Base-by-base conservation (phyloP, 306 rosid species). In the Vachellia collinsii region DNA sequence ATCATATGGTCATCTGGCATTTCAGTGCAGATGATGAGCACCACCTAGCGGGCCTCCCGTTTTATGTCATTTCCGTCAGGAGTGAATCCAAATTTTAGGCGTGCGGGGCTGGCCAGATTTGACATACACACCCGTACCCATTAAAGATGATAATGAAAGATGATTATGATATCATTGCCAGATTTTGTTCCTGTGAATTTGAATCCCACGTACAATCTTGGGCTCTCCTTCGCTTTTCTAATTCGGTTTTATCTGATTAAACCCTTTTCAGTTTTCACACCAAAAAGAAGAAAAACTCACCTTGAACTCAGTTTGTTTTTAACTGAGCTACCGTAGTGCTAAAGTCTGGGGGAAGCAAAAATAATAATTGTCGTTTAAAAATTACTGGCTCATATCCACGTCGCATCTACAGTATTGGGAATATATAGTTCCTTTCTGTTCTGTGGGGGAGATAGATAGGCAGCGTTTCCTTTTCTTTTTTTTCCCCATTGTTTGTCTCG, bases 151-250 rank as follows among this genome's bases (percentile, higher is more conserved):
- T 11, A 61, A 25, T 61, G 67, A 22, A 12, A 43, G 53, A 42
- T 42, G 73, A 68, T 68, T 67, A n/a, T n/a, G 73, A 68, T 42
- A 68, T 68, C 50, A 67, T 67, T 39, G 17, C 9, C 4, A 67
- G 72, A 67, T 67, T 65, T n/a, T 39, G 41, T 39, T 67, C 34
- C 11, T 67, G 19, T 68, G 17, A 29, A 4, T 41, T 20, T 68
- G 51, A 68, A 68, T 41, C 5, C 10, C 19, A n/a, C 36, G 37
- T 68, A 68, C 7, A 1, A 19, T 38, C 29, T 4, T 11, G 37
- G 37, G 17, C 34, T 38, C 42, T 11, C 73, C 17, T 39, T 39
- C n/a, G 9, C n/a, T 61, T 65, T 41, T 20, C 38, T 34, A 43
- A 42, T 43, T 36, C 19, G 12, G 70, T 23, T 64, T 25, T 62